Evolutionary conservation across 169 alveolate species (phyloP).

Genomic region (Plasmodium adleri): DNA sequence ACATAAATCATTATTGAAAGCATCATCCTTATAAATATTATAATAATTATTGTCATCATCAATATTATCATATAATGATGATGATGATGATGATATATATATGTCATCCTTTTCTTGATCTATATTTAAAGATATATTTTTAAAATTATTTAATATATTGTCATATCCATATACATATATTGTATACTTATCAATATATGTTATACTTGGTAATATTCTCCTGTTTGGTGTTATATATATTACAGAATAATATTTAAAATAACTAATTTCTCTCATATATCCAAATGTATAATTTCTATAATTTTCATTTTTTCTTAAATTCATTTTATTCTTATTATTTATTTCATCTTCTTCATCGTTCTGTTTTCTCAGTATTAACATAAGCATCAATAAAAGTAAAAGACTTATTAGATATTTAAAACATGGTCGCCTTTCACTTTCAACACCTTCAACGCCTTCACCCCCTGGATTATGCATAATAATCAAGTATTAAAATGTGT

Average conservation of each 20-base stretch:
- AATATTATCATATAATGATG: too few species aligned
- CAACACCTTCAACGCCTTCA: conserved; percentile 18
- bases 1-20: conserved; percentile 5
- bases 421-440: conserved; percentile 49
- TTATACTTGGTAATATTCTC: conserved; percentile 57
- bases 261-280: conserved; percentile 55
- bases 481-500: neutral
- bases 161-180: conserved; percentile 68
- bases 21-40: too few species aligned
- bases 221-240: conserved; percentile 73
- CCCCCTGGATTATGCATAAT: conserved; percentile 56
- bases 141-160: conserved; percentile 48
- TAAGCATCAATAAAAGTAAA: conserved; percentile 46
- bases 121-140: conserved; percentile 44
- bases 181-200: conserved; percentile 17
- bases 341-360: conserved; percentile 70
- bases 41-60: too few species aligned
- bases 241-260: conserved; percentile 59
- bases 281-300: conserved; percentile 37
- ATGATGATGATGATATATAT: conserved; percentile 17
- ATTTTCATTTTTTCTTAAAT: conserved; percentile 69
- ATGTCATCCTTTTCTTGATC: conserved; percentile 36
- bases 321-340: conserved; percentile 25
- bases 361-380: conserved; percentile 36
- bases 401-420: conserved; percentile 60